Base-by-base conservation (phyloP, 257 asterid species). In the Rauvolfia tetraphylla region DNA sequence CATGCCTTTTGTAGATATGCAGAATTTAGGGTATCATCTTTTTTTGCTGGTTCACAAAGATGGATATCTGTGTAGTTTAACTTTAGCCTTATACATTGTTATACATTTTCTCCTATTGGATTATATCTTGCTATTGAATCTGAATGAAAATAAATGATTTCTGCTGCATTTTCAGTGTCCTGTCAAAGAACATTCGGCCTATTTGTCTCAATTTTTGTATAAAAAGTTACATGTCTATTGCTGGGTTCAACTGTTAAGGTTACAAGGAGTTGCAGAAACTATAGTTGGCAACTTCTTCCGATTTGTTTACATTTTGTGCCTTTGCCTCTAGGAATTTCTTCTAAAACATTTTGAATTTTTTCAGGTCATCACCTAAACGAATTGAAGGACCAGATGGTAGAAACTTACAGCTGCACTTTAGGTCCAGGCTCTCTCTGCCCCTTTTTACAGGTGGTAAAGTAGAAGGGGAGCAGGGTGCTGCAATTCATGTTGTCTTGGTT, bases 401-500 rank as follows among this genome's bases (percentile, higher is more conserved):
- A 86, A 92, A 87, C 85, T 84, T 92, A 85, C 97, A 92, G 90
- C 96, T 95, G 74, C 94, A 86, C 75, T 95, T 91, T 71, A 88
- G 75, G 82, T 87, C 99, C 58, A 84, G 98, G 78, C 93, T 95
- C 17, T 91, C 99, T 62, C 88, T 92, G 76, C 99, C 99, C n/a
- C 89, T 95, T 72, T 95, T 90, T 83, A 95, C 99, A 18, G 98
- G 98, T 38, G 99, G 97, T 39, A 92, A 91, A 85, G 97, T 95
- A 59, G 97, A 92, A 89, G 99, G 99, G 31, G 99, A 95, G 84
- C 99, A 91, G 82, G 96, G 98, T 82, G 99, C 98, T 75, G 17
- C 96, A 17, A 91, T 92, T 78, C 98, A 95, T 78, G 91, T 89
- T 72, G 96, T 92, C 68, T 80, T 95, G 68, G 73, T 91, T 61